These are phyloP conservation scores for Coemansia sp. DNA, from an alignment of 192 early-diverging fungal species.

Conservation along the genomic window DNA sequence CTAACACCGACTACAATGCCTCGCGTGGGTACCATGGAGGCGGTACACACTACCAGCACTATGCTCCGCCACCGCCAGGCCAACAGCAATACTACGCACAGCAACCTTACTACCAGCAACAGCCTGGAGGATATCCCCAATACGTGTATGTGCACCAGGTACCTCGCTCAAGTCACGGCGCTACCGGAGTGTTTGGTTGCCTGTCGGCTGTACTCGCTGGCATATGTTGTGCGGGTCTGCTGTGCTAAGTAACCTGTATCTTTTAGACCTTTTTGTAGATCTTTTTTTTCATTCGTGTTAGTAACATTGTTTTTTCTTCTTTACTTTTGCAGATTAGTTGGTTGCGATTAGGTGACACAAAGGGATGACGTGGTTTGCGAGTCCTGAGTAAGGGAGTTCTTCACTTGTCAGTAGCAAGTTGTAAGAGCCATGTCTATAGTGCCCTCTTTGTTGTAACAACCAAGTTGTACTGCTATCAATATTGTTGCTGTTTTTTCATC, in stretches of 20 bases:
- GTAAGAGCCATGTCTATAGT: neutral
- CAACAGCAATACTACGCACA: neutral
- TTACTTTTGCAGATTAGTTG: neutral
- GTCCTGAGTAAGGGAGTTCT: neutral
- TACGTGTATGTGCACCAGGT: neutral
- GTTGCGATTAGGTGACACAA: neutral
- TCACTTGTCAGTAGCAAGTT: neutral
- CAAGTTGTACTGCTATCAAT: neutral
- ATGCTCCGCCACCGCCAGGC: neutral
- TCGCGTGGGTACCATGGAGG: slow-evolving; percentile 1
- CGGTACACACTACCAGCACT: neutral
- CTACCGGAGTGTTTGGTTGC: neutral
- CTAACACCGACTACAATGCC: neutral
- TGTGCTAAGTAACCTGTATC: neutral
- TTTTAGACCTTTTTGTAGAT: neutral
- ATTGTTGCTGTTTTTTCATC: neutral
- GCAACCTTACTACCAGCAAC: neutral
- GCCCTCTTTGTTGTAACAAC: no score
- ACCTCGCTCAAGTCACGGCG: neutral
- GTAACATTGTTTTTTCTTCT: neutral
- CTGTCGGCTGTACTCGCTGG: neutral
- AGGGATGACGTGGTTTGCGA: slow-evolving; percentile 1
- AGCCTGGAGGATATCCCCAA: neutral
- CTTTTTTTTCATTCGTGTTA: neutral
- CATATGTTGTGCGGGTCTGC: neutral